Evolutionary conservation across 2,329 filamentous ascomycete genomes (phyloP).

Genomic region (Diaporthe vaccinii): DNA sequence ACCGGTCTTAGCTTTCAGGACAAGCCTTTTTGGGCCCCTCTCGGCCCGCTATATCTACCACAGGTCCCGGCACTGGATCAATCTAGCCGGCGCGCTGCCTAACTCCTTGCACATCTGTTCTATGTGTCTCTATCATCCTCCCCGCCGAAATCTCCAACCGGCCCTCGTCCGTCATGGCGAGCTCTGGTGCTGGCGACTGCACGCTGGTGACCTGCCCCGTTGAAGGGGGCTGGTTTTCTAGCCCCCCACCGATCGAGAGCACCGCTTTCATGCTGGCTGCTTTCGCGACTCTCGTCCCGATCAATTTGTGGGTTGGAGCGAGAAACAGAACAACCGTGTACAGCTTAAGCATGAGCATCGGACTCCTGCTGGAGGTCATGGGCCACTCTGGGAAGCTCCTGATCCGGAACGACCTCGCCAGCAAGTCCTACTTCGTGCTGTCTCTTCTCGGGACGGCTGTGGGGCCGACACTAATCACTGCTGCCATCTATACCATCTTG

Average conservation of each 20-base stretch:
- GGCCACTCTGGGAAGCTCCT: conserved; percentile 63
- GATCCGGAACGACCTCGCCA: conserved; percentile 52
- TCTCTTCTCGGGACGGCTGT: conserved; percentile 62
- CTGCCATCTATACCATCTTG: conserved; percentile 59
- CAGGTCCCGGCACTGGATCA: background rate
- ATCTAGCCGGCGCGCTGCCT: background rate
- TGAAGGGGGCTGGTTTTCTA: conserved; percentile 42
- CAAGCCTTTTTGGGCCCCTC: conserved; percentile 10
- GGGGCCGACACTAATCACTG: conserved; percentile 61
- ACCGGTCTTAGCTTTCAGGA: background rate
- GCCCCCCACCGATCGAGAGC: conserved; percentile 43
- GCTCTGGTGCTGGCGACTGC: conserved; percentile 42
- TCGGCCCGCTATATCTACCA: conserved; percentile 34
- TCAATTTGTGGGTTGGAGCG: conserved; percentile 45
- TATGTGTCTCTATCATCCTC: background rate
- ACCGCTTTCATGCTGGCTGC: conserved; percentile 46
- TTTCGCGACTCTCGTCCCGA: conserved; percentile 45
- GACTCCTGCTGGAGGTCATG: conserved; percentile 58
- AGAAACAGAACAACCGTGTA: conserved; percentile 54
- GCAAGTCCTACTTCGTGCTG: conserved; percentile 56
- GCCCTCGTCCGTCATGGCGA: conserved; percentile 40
- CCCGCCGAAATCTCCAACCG: background rate
- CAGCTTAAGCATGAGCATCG: conserved; percentile 55
- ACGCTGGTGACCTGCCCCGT: conserved; percentile 42
- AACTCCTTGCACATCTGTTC: background rate